These are phyloP conservation scores for Waitea zeae DNA, from an alignment of 1,284 basidiomycete species.

Conservation along the genomic window DNA sequence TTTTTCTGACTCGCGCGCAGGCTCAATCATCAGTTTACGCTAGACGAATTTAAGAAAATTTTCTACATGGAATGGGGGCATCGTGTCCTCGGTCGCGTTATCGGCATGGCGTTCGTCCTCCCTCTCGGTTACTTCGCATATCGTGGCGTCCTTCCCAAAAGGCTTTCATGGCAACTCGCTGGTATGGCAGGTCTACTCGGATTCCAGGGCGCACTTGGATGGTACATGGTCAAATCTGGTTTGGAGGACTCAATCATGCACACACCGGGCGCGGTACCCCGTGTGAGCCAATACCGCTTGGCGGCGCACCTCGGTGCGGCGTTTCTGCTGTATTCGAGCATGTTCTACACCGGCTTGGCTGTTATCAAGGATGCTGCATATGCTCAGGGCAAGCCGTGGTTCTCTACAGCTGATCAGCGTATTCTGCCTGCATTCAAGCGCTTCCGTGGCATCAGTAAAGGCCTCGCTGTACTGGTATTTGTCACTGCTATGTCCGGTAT, in stretches of 20 bases:
- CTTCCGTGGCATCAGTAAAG: constrained; percentile 44
- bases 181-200: constrained; percentile 73
- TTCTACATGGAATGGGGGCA: constrained; percentile 99
- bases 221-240: constrained; percentile 99
- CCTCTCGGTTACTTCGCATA: constrained; percentile 69
- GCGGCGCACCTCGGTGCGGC: constrained; percentile 90
- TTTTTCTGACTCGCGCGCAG: constrained; percentile 20
- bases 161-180: constrained; percentile 45
- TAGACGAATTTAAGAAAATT: constrained; percentile 91
- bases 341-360: constrained; percentile 73
- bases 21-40: constrained; percentile 73
- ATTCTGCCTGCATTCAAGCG: constrained; percentile 36
- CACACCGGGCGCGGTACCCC: constrained; percentile 71
- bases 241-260: constrained; percentile 72
- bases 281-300: constrained; percentile 93
- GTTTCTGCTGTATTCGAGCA: constrained; percentile 80
- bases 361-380: constrained; percentile 73
- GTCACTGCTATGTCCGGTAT: constrained; percentile 80
- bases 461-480: constrained; percentile 64
- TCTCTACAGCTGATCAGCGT: too few species aligned
- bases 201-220: constrained; percentile 83
- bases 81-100: constrained; percentile 81
- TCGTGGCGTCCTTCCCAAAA: constrained; percentile 46
- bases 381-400: constrained; percentile 26
- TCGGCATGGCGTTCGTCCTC: constrained; percentile 69